Percentiles rank a stretch among this genome's conserved stretches.
Conservation (phyloP, 257 asterid species). For the Prunella vulgaris region DNA sequence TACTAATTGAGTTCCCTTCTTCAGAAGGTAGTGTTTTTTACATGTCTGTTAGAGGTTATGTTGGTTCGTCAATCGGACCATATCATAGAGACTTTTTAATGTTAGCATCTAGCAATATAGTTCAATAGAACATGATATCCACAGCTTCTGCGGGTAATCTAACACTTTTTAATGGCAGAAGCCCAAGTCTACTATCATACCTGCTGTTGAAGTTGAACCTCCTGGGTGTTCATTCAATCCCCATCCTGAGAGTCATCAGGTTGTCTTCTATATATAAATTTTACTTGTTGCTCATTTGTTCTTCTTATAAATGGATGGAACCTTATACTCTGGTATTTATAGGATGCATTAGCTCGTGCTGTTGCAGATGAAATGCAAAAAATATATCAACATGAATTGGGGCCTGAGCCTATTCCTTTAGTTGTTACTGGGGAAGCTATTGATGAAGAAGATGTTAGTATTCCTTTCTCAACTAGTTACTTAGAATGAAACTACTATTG, state of each 20-base stretch:
- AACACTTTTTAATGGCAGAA: conserved; percentile 42
- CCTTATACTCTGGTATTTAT: conserved; percentile 21
- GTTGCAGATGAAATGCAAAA: conserved; percentile 99
- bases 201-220: conserved; percentile 95
- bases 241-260: conserved; percentile 81
- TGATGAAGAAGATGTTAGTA: conserved; percentile 72
- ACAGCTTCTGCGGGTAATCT: conserved; percentile 12
- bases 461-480: conserved; percentile 7
- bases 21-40: background rate
- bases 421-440: conserved; percentile 65
- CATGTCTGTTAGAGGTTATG: background rate
- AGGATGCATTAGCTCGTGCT: conserved; percentile 93
- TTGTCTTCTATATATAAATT: conserved; percentile 22
- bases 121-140: background rate
- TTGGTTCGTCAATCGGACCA: conserved; percentile 1
- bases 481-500: conserved; percentile 3
- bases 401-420: conserved; percentile 82
- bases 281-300: background rate
- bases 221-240: conserved; percentile 97
- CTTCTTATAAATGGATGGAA: background rate
- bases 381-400: conserved; percentile 64
- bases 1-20: background rate
- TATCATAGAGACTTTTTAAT: background rate
- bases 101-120: conserved; percentile 2
- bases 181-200: conserved; percentile 57